Evolutionary conservation across 495 filamentous ascomycete species (phyloP).

Genomic region (Neurospora sp.): DNA sequence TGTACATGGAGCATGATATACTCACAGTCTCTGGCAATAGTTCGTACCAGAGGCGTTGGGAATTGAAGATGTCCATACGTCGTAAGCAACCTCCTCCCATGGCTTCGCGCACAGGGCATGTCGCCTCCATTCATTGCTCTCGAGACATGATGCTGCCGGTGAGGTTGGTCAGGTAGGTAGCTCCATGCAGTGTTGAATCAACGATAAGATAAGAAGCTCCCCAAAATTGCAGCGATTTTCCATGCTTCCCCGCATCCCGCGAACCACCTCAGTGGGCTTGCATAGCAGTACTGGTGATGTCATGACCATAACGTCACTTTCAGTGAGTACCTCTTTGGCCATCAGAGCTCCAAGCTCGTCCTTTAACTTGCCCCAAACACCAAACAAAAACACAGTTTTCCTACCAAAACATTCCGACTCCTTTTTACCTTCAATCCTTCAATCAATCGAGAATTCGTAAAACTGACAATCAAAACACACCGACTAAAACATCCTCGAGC

Average conservation of each 20-base stretch:
- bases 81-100: too few relatives aligned
- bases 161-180: background rate
- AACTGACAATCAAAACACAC: background rate
- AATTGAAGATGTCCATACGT: too few relatives aligned
- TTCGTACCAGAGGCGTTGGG: too few relatives aligned
- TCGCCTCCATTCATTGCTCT: too few relatives aligned
- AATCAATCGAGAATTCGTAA: background rate
- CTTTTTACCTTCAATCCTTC: background rate
- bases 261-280: background rate
- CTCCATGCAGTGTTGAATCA: background rate
- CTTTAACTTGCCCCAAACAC: background rate
- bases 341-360: background rate
- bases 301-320: background rate
- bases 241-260: background rate
- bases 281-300: background rate
- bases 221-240: background rate
- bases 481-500: background rate
- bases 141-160: background rate
- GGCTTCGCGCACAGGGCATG: too few relatives aligned
- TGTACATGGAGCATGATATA: conserved; percentile 18
- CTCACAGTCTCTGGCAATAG: too few relatives aligned
- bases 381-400: background rate
- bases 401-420: background rate
- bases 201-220: background rate
- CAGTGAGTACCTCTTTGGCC: background rate